Evolutionary conservation across 805 yeast species (phyloP).

Genomic region (Tetrapisispora namnaoensis): DNA sequence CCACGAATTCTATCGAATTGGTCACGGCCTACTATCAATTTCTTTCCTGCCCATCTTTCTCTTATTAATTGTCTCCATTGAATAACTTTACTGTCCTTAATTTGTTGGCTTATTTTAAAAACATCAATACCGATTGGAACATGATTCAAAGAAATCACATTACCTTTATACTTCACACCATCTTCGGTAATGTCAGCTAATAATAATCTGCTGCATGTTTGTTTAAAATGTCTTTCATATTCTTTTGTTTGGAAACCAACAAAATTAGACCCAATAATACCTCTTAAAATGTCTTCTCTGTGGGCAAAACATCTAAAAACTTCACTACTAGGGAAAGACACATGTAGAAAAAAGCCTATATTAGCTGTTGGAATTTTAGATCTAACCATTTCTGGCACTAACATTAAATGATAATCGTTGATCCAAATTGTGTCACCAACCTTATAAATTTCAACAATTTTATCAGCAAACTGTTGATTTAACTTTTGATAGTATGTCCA

Average conservation of each 20-base stretch:
- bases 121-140: conserved; percentile 79
- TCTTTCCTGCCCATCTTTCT: conserved; percentile 65
- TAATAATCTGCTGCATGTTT: conserved; percentile 75
- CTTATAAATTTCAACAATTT: conserved; percentile 55
- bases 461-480: conserved; percentile 74
- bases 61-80: conserved; percentile 64
- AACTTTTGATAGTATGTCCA: conserved; percentile 75
- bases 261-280: conserved; percentile 82
- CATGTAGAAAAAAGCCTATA: conserved; percentile 87
- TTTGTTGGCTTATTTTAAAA: conserved; percentile 37
- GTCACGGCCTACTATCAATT: conserved; percentile 76
- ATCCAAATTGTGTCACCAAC: conserved; percentile 80
- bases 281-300: conserved; percentile 62
- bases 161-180: conserved; percentile 48
- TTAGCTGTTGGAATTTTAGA: conserved; percentile 67
- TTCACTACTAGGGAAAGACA: conserved; percentile 91
- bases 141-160: conserved; percentile 44
- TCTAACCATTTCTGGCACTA: conserved; percentile 80
- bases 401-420: conserved; percentile 84
- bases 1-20: conserved; percentile 84
- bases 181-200: conserved; percentile 68
- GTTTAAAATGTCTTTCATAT: conserved; percentile 86
- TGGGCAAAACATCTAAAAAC: conserved; percentile 92
- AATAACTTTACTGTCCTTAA: conserved; percentile 41
- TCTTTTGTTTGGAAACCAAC: conserved; percentile 88